Conservation (phyloP, 306 rosid species). For the Malus sieversii region DNA sequence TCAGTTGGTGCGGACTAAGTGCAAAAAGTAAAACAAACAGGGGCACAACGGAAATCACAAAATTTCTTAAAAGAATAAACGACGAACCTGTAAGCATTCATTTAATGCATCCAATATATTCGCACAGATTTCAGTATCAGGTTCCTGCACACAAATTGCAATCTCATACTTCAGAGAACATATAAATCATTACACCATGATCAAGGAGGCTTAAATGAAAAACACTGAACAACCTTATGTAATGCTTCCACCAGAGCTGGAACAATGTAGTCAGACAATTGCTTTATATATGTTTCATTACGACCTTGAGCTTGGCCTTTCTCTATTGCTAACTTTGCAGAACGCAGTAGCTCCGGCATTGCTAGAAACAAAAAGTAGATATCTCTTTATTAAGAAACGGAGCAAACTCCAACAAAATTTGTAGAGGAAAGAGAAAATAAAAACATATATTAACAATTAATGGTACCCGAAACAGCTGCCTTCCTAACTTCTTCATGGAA, state of each 20-base stretch:
- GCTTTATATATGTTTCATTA: conserved; percentile 68
- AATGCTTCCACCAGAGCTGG: conserved; percentile 94
- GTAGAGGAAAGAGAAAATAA: not conserved
- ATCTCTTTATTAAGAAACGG: not conserved
- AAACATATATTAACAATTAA: not conserved
- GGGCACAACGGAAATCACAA: not conserved
- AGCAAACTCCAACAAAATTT: not conserved
- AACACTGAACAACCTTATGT: conserved; percentile 48
- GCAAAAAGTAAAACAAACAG: not conserved
- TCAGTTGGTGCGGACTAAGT: not conserved
- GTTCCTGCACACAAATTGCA: conserved; percentile 58
- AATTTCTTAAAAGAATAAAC: not conserved
- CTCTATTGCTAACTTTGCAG: conserved; percentile 92
- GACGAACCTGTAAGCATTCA: conserved; percentile 79
- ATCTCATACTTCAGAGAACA: not conserved
- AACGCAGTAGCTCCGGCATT: conserved; percentile 87
- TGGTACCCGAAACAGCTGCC: conserved; percentile 93
- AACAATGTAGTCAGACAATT: conserved; percentile 68
- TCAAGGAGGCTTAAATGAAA: not conserved
- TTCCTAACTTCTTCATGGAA: conserved; percentile 96
- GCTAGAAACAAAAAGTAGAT: conserved; percentile 35
- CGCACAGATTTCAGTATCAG: conserved; percentile 91
- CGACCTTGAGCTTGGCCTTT: conserved; percentile 89
- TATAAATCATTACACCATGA: not conserved
- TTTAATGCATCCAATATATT: conserved; percentile 88